Evolutionary conservation across 176 grass and related monocot genomes (phyloP).

Genomic region (Musa schizocarpa): DNA sequence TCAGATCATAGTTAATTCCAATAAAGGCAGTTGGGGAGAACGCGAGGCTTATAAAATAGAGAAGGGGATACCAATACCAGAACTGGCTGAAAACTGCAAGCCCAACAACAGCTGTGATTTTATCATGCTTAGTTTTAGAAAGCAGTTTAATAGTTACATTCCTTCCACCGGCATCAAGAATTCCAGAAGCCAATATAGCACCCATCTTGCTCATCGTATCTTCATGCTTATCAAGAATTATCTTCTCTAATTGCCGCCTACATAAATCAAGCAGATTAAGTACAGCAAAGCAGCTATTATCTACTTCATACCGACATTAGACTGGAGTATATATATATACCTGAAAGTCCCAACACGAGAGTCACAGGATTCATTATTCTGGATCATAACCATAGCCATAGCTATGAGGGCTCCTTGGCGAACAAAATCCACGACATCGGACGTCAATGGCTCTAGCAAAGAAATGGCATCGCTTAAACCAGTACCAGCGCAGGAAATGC

Average conservation of each 20-base stretch:
- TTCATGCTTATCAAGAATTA: conserved; percentile 98
- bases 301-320: neutral
- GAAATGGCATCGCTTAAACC: conserved; percentile 97
- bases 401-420: conserved; percentile 95
- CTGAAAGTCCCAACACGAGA: conserved; percentile 85
- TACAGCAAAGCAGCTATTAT: neutral
- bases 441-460: conserved; percentile 96
- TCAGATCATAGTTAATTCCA: conserved; percentile 87
- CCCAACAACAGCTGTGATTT: conserved; percentile 87
- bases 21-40: conserved; percentile 91
- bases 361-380: conserved; percentile 91
- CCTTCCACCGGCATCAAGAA: conserved; percentile 92
- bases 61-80: conserved; percentile 99
- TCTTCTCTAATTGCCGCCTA: conserved; percentile 93
- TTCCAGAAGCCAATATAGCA: conserved; percentile 93
- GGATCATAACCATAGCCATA: conserved; percentile 99
- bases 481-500: conserved; percentile 88
- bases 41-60: conserved; percentile 87
- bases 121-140: conserved; percentile 87
- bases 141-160: conserved; percentile 97
- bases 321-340: conserved; percentile 4
- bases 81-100: conserved; percentile 96
- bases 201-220: conserved; percentile 99
- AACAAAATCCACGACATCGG: conserved; percentile 97
- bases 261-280: neutral